A percentile compares a stretch with the other conserved stretches of the same genome.
Conservation (phyloP, 306 rosid species). For the Acacia melanoxylon region DNA sequence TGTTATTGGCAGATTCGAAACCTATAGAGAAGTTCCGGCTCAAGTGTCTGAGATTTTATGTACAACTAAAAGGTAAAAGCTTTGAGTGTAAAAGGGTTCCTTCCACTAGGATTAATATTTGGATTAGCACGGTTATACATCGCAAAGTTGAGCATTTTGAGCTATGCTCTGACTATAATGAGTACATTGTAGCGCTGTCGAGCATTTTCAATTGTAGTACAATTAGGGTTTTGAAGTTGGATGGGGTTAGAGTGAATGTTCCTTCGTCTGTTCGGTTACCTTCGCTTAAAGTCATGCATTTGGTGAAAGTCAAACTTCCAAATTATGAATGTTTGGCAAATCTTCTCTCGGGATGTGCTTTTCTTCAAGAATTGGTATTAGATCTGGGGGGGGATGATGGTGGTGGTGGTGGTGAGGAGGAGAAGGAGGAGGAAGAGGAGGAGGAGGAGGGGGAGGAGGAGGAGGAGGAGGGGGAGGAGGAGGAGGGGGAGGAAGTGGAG, state of each 20-base stretch:
- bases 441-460: too few species aligned
- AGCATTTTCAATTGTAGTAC: not conserved
- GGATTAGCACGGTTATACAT: not conserved
- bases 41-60: not conserved
- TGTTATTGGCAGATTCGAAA: not conserved
- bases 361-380: not conserved
- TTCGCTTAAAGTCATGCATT: not conserved
- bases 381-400: not conserved
- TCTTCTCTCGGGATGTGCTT: not conserved
- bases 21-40: not conserved
- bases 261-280: not conserved
- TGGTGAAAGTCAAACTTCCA: not conserved
- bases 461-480: not conserved
- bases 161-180: not conserved
- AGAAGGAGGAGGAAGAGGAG: too few species aligned
- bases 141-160: not conserved
- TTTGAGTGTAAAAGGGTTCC: too few species aligned
- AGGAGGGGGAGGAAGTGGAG: not conserved
- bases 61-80: not conserved
- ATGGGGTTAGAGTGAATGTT: too few species aligned
- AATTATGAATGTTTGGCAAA: not conserved
- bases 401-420: not conserved
- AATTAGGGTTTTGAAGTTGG: not conserved
- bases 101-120: not conserved
- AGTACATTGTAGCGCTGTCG: not conserved